Evolutionary conservation across 129 eudicot genomes (phyloP).

Genomic region (Artemisia argyi): DNA sequence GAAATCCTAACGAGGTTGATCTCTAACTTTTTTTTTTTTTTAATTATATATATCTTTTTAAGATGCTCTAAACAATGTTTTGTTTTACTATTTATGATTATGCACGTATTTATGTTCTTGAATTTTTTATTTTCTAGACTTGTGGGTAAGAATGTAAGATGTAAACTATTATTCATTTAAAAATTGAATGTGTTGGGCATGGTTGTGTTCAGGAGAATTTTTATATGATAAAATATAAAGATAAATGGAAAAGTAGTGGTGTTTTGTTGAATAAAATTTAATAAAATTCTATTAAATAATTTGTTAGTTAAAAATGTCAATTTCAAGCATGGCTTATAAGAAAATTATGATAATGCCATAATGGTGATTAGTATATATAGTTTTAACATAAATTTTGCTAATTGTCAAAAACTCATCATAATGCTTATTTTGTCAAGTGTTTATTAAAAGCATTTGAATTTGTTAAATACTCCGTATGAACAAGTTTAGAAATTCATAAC

Average conservation of each 20-base stretch:
- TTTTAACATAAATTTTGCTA: not conserved
- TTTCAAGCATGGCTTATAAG: not conserved
- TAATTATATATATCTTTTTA: not conserved
- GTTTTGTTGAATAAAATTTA: slow-evolving; percentile 16
- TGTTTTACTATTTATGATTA: not conserved
- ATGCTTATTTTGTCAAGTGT: no score
- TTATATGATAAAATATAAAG: slow-evolving; percentile 3
- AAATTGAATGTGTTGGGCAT: slow-evolving; percentile 29
- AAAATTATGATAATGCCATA: not conserved
- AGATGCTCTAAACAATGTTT: not conserved
- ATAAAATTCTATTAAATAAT: not conserved
- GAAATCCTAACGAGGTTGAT: not conserved
- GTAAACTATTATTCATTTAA: slow-evolving; percentile 3
- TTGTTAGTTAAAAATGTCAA: not conserved
- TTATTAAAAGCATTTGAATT: no score
- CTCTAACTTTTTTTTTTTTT: not conserved
- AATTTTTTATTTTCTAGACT: not conserved
- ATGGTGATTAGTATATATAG: not conserved
- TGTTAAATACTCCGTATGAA: no score
- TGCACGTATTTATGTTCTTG: not conserved
- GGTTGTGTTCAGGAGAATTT: slow-evolving; percentile 14
- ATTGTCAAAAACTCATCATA: not conserved
- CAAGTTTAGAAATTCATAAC: no score
- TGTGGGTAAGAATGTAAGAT: slow-evolving; percentile 11
- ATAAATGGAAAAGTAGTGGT: slow-evolving; percentile 21